Percentiles rank a stretch among this genome's conserved stretches.
phyloP scores from a whole-genome alignment of 2,329 filamentous ascomycete genomes.

The Lasiodiplodia gonubiensis region DNA sequence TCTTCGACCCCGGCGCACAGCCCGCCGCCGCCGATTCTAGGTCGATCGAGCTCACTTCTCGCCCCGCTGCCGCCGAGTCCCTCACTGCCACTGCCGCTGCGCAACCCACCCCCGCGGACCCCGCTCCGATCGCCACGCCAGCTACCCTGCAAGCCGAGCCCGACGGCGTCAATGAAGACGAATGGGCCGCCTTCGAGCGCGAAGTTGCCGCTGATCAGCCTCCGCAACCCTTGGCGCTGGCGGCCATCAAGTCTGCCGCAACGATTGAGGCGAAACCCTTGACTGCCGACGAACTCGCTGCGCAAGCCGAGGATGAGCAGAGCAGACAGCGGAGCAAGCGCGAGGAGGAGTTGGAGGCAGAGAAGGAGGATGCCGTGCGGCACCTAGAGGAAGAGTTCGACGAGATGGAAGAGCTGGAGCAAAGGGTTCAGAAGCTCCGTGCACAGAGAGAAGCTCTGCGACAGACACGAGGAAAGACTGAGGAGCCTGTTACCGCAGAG shows the following conservation, averaged over 20 bases:
- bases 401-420: constrained; percentile 56
- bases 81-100: constrained; percentile 16
- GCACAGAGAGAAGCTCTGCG: constrained; percentile 54
- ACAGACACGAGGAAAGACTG: constrained; percentile 31
- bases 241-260: constrained; percentile 41
- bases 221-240: constrained; percentile 35
- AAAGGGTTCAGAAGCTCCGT: constrained; percentile 51
- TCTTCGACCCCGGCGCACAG: constrained; percentile 41
- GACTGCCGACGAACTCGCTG: constrained; percentile 54
- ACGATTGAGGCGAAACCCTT: constrained; percentile 55
- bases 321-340: constrained; percentile 47
- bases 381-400: constrained; percentile 56
- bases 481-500: constrained; percentile 14
- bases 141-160: constrained; percentile 32
- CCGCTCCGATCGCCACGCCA: constrained; percentile 19
- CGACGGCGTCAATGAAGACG: constrained; percentile 58
- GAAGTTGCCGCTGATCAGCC: constrained; percentile 64
- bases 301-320: constrained; percentile 52
- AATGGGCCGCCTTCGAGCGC: constrained; percentile 87
- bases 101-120: constrained; percentile 2
- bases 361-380: constrained; percentile 54
- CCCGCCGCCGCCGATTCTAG: constrained; percentile 2
- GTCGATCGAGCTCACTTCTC: constrained; percentile 26
- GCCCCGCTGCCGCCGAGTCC: constrained; percentile 8
- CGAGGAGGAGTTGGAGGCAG: constrained; percentile 54